Percentiles rank a stretch among this genome's conserved stretches.
Evolutionary conservation across 352 stramenopile species (phyloP).

Genomic region (Thalassiosira pacifica): DNA sequence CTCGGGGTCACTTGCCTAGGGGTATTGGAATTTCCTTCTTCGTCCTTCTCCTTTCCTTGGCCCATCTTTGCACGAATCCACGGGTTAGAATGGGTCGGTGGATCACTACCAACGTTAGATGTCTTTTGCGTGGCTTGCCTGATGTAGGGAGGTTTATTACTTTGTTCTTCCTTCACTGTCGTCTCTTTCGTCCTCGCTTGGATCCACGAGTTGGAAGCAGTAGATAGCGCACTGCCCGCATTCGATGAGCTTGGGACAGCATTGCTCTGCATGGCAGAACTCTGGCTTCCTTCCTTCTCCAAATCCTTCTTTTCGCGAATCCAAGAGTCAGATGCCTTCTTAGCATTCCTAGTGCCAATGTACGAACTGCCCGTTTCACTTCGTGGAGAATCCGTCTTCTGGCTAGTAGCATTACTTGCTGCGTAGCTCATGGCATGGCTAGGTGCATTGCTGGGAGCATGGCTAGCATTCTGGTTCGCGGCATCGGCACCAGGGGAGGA

Average conservation of each 20-base stretch:
- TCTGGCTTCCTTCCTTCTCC: background rate
- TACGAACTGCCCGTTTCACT: background rate
- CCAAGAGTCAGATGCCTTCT: slow-evolving; percentile 50
- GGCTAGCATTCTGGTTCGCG: too few relatives aligned
- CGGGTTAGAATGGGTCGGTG: background rate
- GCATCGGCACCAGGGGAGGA: too few relatives aligned
- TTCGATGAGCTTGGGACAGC: too few relatives aligned
- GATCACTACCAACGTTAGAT: background rate
- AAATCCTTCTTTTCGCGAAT: slow-evolving; percentile 4
- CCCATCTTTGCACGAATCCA: background rate
- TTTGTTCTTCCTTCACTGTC: background rate
- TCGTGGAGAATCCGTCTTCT: slow-evolving; percentile 22
- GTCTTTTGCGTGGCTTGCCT: background rate
- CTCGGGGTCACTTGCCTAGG: too few relatives aligned
- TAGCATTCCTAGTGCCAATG: slow-evolving; percentile 33
- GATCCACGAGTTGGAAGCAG: slow-evolving; percentile 42
- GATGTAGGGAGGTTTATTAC: background rate
- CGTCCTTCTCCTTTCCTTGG: background rate
- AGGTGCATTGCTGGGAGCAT: too few relatives aligned
- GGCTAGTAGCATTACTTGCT: background rate
- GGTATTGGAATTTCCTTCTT: background rate
- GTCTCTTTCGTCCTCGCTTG: slow-evolving; percentile 6
- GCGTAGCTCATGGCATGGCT: background rate
- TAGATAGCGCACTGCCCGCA: too few relatives aligned
- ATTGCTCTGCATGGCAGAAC: background rate